These are phyloP conservation scores for Obelidium mucronatum DNA, from an alignment of 192 early-diverging fungal genomes.

Conservation along the genomic window DNA sequence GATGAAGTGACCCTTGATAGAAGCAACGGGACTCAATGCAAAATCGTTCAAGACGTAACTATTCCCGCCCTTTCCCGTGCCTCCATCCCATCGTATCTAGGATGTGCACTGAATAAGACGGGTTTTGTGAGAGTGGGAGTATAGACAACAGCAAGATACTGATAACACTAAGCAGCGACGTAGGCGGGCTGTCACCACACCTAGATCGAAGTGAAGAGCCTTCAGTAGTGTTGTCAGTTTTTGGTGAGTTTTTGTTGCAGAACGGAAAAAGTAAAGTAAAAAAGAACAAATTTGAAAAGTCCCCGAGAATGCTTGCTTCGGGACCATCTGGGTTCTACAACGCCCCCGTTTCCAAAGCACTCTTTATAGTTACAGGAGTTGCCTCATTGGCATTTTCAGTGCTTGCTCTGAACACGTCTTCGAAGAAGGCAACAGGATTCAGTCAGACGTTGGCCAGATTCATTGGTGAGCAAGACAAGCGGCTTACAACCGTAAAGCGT, in stretches of 20 bases:
- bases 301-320: not conserved
- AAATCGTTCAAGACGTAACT: not conserved
- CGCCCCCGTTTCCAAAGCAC: constrained; percentile 52
- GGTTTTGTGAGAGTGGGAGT: not conserved
- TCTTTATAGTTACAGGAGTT: constrained; percentile 45
- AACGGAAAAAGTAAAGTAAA: not conserved
- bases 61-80: not conserved
- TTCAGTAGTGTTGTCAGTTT: not conserved
- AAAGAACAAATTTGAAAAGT: not conserved
- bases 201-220: not conserved
- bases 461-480: not conserved
- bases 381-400: constrained; percentile 36
- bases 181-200: not conserved
- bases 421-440: not conserved
- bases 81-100: constrained; percentile 21
- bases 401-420: constrained; percentile 5
- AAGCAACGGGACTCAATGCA: not conserved
- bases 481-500: not conserved
- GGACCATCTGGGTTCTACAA: constrained; percentile 42
- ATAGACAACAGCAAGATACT: not conserved
- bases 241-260: not conserved
- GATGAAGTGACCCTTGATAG: not conserved
- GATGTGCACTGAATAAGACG: constrained; percentile 22
- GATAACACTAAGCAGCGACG: not conserved
- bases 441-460: not conserved